Conservation (phyloP, 2,329 filamentous ascomycete genomes). For the Nigrospora sphaerica region DNA sequence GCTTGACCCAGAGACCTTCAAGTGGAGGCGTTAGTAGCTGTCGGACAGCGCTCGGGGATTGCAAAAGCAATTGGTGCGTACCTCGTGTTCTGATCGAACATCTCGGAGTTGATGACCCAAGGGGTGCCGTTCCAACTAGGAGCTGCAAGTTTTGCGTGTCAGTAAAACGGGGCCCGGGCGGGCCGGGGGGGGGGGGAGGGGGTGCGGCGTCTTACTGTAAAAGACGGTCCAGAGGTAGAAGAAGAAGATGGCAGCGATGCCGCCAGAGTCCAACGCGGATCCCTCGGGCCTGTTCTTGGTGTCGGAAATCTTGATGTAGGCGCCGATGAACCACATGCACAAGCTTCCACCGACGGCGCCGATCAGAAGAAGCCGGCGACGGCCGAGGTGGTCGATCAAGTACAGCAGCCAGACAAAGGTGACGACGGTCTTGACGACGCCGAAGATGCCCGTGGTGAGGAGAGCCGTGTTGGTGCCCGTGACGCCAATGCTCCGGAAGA, state of each 20-base stretch:
- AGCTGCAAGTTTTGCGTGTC: conserved; percentile 14
- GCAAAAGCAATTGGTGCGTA: background rate
- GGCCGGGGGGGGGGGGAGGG: background rate
- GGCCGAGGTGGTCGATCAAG: conserved; percentile 54
- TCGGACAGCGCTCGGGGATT: background rate
- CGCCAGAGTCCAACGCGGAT: conserved; percentile 24
- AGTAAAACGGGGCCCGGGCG: background rate
- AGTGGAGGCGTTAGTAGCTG: background rate
- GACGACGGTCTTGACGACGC: conserved; percentile 55
- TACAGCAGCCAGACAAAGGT: conserved; percentile 57
- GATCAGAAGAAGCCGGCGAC: conserved; percentile 51
- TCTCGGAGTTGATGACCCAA: conserved; percentile 70
- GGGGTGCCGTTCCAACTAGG: conserved; percentile 67
- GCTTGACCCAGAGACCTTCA: conserved; percentile 58
- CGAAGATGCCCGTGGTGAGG: conserved; percentile 59
- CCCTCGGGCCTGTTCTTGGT: conserved; percentile 24
- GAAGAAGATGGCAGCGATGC: conserved; percentile 60
- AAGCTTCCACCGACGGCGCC: conserved; percentile 52
- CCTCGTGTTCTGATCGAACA: conserved; percentile 65
- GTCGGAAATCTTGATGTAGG: conserved; percentile 47
- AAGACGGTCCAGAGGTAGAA: conserved; percentile 69
- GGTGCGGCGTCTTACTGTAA: conserved; percentile 37
- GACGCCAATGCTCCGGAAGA: conserved; percentile 59
- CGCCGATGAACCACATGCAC: conserved; percentile 60
- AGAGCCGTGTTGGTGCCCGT: conserved; percentile 48